These are phyloP conservation scores for Rhizopus delemar DNA, from an alignment of 371 early-diverging fungal genomes.

Conservation along the genomic window DNA sequence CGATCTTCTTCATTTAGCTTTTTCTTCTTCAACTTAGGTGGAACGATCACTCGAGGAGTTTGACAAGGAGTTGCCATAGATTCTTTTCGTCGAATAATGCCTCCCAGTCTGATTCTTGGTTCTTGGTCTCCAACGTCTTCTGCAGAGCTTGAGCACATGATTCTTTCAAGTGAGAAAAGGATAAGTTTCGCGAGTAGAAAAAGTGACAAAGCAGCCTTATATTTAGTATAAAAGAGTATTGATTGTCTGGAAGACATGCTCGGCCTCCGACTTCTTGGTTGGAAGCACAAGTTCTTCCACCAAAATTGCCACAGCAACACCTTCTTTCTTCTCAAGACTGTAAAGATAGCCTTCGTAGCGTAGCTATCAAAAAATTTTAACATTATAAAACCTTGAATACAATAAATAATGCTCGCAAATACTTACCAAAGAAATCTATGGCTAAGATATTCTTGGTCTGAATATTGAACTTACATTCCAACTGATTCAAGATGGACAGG, in stretches of 20 bases:
- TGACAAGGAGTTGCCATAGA: slow-evolving; percentile 2
- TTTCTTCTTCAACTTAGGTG: slow-evolving; percentile 2
- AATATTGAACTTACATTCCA: slow-evolving; percentile 7
- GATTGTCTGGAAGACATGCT: background rate
- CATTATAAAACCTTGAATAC: too few species aligned
- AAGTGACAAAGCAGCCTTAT: slow-evolving; percentile 5
- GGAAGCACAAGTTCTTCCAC: background rate
- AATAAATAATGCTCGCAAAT: slow-evolving; percentile 4
- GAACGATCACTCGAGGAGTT: slow-evolving; percentile 3
- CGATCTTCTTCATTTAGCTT: slow-evolving; percentile 6
- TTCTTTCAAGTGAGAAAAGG: slow-evolving; percentile 11
- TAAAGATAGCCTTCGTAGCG: too few species aligned
- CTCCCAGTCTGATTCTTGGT: slow-evolving; percentile 3
- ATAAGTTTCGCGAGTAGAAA: slow-evolving; percentile 1
- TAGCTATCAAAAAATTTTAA: too few species aligned
- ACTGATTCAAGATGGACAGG: slow-evolving; percentile 1
- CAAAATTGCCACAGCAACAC: background rate
- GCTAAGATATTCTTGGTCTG: slow-evolving; percentile 6
- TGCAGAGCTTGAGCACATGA: background rate
- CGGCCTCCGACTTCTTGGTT: background rate
- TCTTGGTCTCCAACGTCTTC: slow-evolving; percentile 4
- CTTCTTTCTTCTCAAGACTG: background rate
- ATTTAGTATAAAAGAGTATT: slow-evolving; percentile 3
- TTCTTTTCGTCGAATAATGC: slow-evolving; percentile 1
- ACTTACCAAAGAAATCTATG: slow-evolving; percentile 5